phyloP scores from a whole-genome alignment of 208 protist species.

The Leishmania mexicana region DNA sequence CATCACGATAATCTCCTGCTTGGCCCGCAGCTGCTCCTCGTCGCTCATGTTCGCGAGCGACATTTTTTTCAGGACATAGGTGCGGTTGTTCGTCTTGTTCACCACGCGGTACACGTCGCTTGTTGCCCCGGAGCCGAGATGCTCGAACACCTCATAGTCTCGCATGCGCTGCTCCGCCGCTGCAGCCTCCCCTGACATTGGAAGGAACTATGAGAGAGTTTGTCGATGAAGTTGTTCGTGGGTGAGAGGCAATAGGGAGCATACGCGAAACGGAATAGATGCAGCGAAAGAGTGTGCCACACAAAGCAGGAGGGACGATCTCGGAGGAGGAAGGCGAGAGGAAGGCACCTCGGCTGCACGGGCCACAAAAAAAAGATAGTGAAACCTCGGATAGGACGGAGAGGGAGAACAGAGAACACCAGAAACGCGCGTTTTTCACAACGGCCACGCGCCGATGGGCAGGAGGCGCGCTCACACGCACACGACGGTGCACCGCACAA shows the following conservation, averaged over 20 bases:
- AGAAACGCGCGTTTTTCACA: background rate
- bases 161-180: slow-evolving; percentile 42
- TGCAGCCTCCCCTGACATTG: slow-evolving; percentile 9
- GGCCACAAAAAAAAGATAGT: no score
- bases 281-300: background rate
- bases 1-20: slow-evolving; percentile 91
- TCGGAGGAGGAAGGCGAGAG: background rate
- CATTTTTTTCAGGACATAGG: slow-evolving; percentile 90
- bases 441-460: background rate
- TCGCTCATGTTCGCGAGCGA: slow-evolving; percentile 70
- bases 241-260: background rate
- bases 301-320: background rate
- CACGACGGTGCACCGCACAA: background rate
- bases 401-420: background rate
- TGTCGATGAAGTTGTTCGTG: background rate
- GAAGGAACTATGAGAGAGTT: background rate
- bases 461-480: background rate
- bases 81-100: slow-evolving; percentile 46
- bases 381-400: background rate
- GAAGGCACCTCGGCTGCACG: background rate
- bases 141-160: slow-evolving; percentile 66
- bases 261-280: background rate
- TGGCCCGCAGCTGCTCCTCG: slow-evolving; percentile 64
- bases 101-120: slow-evolving; percentile 76
- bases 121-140: slow-evolving; percentile 70